Evolutionary conservation across 768 basidiomycete species (phyloP).

Genomic region (Ramaria rubella): DNA sequence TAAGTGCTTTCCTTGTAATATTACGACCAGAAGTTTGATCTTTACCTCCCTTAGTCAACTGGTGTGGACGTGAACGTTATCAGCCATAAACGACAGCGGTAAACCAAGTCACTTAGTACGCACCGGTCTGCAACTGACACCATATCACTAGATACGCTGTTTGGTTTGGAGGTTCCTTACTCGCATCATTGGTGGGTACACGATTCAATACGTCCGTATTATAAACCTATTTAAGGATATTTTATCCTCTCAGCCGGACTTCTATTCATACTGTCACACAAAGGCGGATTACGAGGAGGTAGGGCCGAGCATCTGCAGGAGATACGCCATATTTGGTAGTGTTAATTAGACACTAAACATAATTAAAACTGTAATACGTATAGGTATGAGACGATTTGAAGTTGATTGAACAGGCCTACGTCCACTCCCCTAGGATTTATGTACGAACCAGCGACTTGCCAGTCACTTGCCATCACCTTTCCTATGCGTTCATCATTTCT

Average conservation of each 20-base stretch:
- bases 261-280: conserved; percentile 90
- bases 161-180: conserved; percentile 95
- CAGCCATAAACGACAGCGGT: conserved; percentile 95
- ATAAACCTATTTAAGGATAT: background rate
- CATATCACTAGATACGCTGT: conserved; percentile 68
- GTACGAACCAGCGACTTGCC: no score
- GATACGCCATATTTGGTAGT: conserved; percentile 91
- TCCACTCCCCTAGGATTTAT: no score
- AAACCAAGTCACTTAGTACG: conserved; percentile 18
- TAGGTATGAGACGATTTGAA: no score
- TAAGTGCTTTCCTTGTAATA: conserved; percentile 28
- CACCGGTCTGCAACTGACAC: conserved; percentile 1
- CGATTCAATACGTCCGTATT: conserved; percentile 4
- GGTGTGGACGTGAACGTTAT: conserved; percentile 98
- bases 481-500: no score
- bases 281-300: conserved; percentile 93
- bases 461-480: no score
- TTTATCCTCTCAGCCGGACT: conserved; percentile 63
- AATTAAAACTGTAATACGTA: background rate
- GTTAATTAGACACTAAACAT: conserved; percentile 44
- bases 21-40: background rate
- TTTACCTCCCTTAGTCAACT: conserved; percentile 55
- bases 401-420: no score
- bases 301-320: conserved; percentile 84
- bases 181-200: conserved; percentile 77